These are phyloP conservation scores for Ensete glaucum DNA, from an alignment of 176 grass and related monocot genomes.

Conservation along the genomic window DNA sequence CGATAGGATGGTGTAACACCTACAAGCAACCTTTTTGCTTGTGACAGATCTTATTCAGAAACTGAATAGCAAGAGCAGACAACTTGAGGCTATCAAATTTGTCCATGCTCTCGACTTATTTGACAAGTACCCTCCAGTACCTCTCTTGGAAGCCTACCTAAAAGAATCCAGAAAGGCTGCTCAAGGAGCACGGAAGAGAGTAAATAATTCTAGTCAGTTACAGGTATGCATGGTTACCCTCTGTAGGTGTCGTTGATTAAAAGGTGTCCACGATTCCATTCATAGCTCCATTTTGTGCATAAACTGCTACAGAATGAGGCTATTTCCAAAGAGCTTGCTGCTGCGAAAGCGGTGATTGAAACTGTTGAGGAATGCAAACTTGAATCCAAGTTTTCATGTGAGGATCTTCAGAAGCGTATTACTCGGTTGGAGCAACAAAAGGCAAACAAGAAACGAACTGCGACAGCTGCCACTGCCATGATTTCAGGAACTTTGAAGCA, in stretches of 20 bases:
- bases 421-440: conserved; percentile 16
- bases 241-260: neutral
- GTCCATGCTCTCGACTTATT: conserved; percentile 25
- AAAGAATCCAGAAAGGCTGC: conserved; percentile 28
- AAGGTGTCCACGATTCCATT: neutral
- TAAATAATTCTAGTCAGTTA: conserved; percentile 9
- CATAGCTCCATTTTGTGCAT: neutral
- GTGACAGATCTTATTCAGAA: conserved; percentile 46
- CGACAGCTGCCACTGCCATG: neutral
- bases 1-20: too few species aligned
- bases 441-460: conserved; percentile 15
- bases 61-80: conserved; percentile 33
- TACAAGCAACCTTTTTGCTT: neutral
- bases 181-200: conserved; percentile 21
- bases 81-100: conserved; percentile 21
- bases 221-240: conserved; percentile 20
- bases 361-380: conserved; percentile 20
- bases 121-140: conserved; percentile 28
- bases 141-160: conserved; percentile 38
- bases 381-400: conserved; percentile 14
- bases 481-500: neutral
- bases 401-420: conserved; percentile 29
- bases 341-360: conserved; percentile 7
- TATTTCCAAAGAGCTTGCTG: conserved; percentile 21
- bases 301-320: conserved; percentile 16